Base-by-base conservation (phyloP, 352 stramenopile genomes). In the Phytophthora pini region DNA sequence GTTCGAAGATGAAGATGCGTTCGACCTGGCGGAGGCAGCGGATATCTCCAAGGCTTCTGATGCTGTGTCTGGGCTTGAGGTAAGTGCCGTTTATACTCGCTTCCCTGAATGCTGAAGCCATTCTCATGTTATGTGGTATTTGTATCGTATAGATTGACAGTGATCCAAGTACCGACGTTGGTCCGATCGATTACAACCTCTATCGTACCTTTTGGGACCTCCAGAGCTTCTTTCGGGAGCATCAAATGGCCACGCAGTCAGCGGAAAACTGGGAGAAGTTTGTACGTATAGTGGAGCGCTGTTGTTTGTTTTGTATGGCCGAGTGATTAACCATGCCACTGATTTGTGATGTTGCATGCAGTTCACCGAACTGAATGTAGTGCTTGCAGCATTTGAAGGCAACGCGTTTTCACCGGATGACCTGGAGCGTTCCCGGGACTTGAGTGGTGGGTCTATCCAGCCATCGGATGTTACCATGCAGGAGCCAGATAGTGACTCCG, bases 161-260 rank as follows among this genome's bases (percentile, higher is more conserved):
- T 43, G 68, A 88, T 26, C 61, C 75, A 31, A 72, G 36, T 24
- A 47, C 59, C 1, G 82, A 89, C 32, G 72, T 73, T 1, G 74
- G 74, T 0, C 86, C 85, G 10, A 91, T 97, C 39, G 87, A 97
- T 62, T 98, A 97, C 74, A 92, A 93, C 34, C 65, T 98, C 49
- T 98, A 98, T 69, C 79, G 83, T 41, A 93, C 87, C 29, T 98
- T 98, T 65, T 98, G 92, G 92, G 78, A 91, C 15, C 75, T 98
- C 9, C 92, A 98, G 68, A 80, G 87, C 11, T 95, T 93, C 61
- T 95, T 94, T 52, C 80, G 88, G 11, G 80, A 95, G 31, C 85
- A 94, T 58, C 68, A 80, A 20, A 60, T 92, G n/a, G 83, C 77
- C 1, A 77, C 68, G 4, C 79, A 90, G 45, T 91, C 74, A 46